phyloP scores from a whole-genome alignment of 1,284 basidiomycete genomes.

The Volvariella volvacea region DNA sequence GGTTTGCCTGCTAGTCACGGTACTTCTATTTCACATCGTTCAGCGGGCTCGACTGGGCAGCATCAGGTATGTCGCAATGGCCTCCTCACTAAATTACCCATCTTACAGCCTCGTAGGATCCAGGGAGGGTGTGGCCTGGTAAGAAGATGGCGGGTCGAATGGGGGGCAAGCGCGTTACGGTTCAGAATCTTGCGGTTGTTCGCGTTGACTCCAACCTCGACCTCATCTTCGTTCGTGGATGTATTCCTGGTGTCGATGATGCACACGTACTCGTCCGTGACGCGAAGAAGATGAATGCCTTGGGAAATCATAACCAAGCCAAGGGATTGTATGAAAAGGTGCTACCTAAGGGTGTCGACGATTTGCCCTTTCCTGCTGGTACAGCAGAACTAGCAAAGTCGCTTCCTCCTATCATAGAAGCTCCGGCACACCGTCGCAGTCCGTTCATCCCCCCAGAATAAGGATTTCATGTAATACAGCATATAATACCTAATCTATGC shows the following conservation, averaged over 20 bases:
- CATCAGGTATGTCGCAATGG: slow-evolving; percentile 64
- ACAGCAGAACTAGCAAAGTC: slow-evolving; percentile 69
- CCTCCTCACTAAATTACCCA: slow-evolving; percentile 1
- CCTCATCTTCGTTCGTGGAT: slow-evolving; percentile 80
- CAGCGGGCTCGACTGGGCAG: slow-evolving; percentile 89
- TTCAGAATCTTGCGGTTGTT: slow-evolving; percentile 86
- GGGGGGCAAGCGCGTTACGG: slow-evolving; percentile 79
- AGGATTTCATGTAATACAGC: slow-evolving; percentile 9
- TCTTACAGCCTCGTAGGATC: slow-evolving; percentile 55
- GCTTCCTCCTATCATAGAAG: slow-evolving; percentile 59
- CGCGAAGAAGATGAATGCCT: slow-evolving; percentile 75
- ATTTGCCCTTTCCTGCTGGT: slow-evolving; percentile 90
- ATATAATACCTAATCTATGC: background rate
- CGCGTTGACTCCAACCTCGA: slow-evolving; percentile 84
- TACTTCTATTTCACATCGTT: slow-evolving; percentile 93
- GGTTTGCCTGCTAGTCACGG: slow-evolving; percentile 94
- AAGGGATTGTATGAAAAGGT: slow-evolving; percentile 80
- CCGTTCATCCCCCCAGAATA: slow-evolving; percentile 75
- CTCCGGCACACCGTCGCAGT: slow-evolving; percentile 66
- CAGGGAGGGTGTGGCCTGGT: slow-evolving; percentile 90
- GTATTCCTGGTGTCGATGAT: slow-evolving; percentile 71
- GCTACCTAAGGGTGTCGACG: slow-evolving; percentile 75
- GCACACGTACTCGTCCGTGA: slow-evolving; percentile 73
- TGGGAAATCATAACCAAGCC: slow-evolving; percentile 57
- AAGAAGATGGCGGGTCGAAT: slow-evolving; percentile 98